Evolutionary conservation across 139 green algal genomes (phyloP), one percentile per base, ranked within the genome.

Genomic region (Coelastrella sp.): DNA sequence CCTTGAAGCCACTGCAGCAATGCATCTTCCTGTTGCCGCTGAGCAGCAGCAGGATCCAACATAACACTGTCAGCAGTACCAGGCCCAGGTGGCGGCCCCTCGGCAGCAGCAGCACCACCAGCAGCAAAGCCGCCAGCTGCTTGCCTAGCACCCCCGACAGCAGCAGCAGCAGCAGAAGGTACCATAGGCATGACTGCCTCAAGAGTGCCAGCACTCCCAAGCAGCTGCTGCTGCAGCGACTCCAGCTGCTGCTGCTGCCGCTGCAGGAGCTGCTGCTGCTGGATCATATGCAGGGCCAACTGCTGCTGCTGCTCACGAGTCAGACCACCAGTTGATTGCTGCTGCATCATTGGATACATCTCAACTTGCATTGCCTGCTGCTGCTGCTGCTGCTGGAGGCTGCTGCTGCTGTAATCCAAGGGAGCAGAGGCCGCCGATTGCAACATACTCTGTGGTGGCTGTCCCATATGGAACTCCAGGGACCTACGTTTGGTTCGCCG

Each of bases 21-120:
- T 17, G 35, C 34, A 69, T 82, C 75, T 13, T 82, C 75, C 34
- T 82, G 75, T 35, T 82, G 75, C 53, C 71, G 75, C 75, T 63
- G 40, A 17, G 48, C n/a, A 34, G 40, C 53, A 53, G 53, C 0
- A 51, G 64, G 5, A 30, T 40, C 30, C 37, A 57, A 35, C 25
- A 69, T n/a, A 40, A 51, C 32, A 38, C 25, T 30, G 13, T 25
- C 75, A 69, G 34, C 40, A 30, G 6, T 53, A 40, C 67, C 67
- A 34, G 67, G 21, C 51, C 4, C 67, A 50, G 67, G n/a, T n/a
- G n/a, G n/a, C n/a, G n/a, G n/a, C n/a, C n/a, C n/a, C n/a, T n/a
- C 19, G 21, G 53, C 53, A 64, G 53, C 17, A 64, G 53, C 53
- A 64, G 53, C 53, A 15, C 19, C 21, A 64, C 6, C 51, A 82